phyloP scores from a whole-genome alignment of 768 basidiomycete genomes.

The Amanita thiersii region DNA sequence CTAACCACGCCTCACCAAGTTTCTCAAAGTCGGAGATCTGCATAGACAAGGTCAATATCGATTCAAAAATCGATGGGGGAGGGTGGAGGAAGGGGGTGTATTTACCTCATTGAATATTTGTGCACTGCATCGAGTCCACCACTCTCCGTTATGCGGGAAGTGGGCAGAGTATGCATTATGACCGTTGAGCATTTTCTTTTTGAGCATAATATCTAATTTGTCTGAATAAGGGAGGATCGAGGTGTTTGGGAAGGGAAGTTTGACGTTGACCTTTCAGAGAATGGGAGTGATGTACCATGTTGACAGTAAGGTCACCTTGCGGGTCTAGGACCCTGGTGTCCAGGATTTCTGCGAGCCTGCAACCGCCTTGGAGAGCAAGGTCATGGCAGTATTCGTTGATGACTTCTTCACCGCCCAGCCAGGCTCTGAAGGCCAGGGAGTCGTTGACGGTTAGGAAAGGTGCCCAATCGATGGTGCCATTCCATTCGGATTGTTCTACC shows the following conservation, averaged over 20 bases:
- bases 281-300: no score
- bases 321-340: constrained; percentile 56
- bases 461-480: constrained; percentile 50
- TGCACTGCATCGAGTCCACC: constrained; percentile 33
- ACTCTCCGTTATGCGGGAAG: constrained; percentile 27
- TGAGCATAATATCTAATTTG: constrained; percentile 17
- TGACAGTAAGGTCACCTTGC: constrained; percentile 49
- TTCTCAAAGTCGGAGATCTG: constrained; percentile 36
- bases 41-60: no score
- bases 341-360: constrained; percentile 46
- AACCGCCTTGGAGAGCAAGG: constrained; percentile 63
- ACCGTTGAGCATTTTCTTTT: constrained; percentile 19
- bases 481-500: constrained; percentile 41
- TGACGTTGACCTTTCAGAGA: no score
- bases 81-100: no score
- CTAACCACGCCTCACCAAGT: constrained; percentile 26
- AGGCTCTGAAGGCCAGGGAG: constrained; percentile 68
- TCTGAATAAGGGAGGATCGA: constrained; percentile 9
- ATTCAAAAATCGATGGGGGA: no score
- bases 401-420: constrained; percentile 66
- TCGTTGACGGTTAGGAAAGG: constrained; percentile 43
- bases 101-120: constrained; percentile 33
- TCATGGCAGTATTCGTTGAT: constrained; percentile 67
- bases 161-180: constrained; percentile 23
- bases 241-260: constrained; percentile 21